Evolutionary conservation across 768 basidiomycete species (phyloP), one percentile per base, ranked within the genome.

Genomic region (Calocybe cyanea): DNA sequence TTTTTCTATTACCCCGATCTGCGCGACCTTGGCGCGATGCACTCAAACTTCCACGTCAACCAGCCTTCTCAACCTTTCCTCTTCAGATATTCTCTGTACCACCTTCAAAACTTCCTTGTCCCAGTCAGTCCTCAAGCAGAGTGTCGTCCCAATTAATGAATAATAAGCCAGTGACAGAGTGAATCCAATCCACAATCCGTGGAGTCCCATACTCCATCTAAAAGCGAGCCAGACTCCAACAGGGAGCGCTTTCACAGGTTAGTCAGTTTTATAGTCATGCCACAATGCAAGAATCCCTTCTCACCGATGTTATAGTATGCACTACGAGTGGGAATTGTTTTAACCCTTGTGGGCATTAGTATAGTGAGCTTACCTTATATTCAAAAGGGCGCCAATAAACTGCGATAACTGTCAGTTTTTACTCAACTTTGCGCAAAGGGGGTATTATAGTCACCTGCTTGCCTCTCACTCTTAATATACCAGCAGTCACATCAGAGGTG

Each of bases 391-490:
- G 3, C 89, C 87, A 0, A 76, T 72, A 49, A 80, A 73, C 76
- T 90, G 34, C 9, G 17, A 30, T 21, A 14, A 24, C 36, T 20
- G 42, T 38, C 20, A 7, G 7, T 13, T 35, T n/a, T n/a, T n/a
- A n/a, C 18, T 41, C 35, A 39, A 24, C 24, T n/a, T n/a, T n/a
- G n/a, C n/a, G n/a, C n/a, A n/a, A n/a, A n/a, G n/a, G n/a, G n/a
- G n/a, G n/a, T n/a, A n/a, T n/a, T n/a, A n/a, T 11, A 55, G 60
- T 11, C 41, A 72, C 83, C 64, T 87, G 87, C 63, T 84, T 87
- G 19, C 93, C 93, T 28, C 80, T 69, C 0, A 92, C 85, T 28
- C 95, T 76, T 45, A 97, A 73, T 49, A 96, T 78, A 3, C 92
- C 92, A 4, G 72, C 76, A 0, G 80, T 72, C 4, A 92, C 77